Conservation (phyloP, 225 moss, liverwort and hornwort genomes). For the Lunularia cruciata region DNA sequence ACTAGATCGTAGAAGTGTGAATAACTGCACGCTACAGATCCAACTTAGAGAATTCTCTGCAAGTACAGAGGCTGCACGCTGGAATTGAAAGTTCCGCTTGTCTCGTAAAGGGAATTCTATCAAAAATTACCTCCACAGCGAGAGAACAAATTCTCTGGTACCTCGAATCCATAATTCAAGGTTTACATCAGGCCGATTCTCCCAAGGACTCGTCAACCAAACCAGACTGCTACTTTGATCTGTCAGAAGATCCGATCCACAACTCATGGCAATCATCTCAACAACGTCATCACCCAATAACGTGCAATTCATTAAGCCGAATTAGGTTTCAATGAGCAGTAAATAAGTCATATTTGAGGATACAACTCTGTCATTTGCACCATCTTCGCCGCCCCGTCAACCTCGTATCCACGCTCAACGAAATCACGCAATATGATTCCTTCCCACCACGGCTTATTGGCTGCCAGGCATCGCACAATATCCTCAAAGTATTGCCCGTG, state of each 20-base stretch:
- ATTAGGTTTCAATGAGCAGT: slow-evolving; percentile 12
- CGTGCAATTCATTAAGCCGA: slow-evolving; percentile 18
- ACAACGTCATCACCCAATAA: neutral
- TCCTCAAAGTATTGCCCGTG: slow-evolving; percentile 4
- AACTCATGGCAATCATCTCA: neutral
- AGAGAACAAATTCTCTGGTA: neutral
- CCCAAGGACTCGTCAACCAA: neutral
- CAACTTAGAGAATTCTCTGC: neutral
- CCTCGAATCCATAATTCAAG: neutral
- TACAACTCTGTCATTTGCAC: slow-evolving; percentile 87
- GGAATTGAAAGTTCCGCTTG: neutral
- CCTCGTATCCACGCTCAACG: neutral
- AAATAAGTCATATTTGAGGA: slow-evolving; percentile 41
- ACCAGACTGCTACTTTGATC: too few species aligned
- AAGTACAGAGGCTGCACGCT: neutral
- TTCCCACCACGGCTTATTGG: neutral
- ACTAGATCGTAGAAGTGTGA: neutral
- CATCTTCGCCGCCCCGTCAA: slow-evolving; percentile 39
- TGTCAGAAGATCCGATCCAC: neutral
- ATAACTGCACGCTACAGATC: neutral
- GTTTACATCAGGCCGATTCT: neutral
- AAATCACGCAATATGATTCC: neutral
- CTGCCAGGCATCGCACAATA: neutral
- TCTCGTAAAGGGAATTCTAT: neutral
- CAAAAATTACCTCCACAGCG: too few species aligned